Percentiles rank a stretch among this genome's conserved stretches.
phyloP scores from a whole-genome alignment of 2,329 filamentous ascomycete genomes.

The Neospermospora avenae region DNA sequence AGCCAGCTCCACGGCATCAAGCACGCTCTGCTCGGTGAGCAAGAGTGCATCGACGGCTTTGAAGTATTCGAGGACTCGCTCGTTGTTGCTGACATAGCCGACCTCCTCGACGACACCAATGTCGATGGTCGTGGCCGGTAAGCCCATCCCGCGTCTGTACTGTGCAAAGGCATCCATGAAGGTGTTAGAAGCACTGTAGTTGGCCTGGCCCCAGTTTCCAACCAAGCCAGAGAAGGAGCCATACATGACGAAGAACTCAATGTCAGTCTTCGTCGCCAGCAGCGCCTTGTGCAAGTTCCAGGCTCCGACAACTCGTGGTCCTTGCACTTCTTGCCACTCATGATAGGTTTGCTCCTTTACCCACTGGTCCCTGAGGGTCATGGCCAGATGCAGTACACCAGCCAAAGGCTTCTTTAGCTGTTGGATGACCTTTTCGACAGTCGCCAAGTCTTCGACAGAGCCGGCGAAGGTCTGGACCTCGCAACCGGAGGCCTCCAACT shows the following conservation, averaged over 20 bases:
- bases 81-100: neutral
- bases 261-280: conserved; percentile 23
- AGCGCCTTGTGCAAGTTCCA: conserved; percentile 49
- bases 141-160: conserved; percentile 21
- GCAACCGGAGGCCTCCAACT: neutral
- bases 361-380: conserved; percentile 42
- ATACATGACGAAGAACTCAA: conserved; percentile 38
- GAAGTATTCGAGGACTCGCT: neutral
- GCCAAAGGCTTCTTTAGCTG: conserved; percentile 12
- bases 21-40: conserved; percentile 6
- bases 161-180: conserved; percentile 13
- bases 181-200: conserved; percentile 12
- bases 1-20: conserved; percentile 11
- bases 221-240: conserved; percentile 34
- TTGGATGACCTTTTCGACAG: neutral
- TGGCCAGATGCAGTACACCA: conserved; percentile 32
- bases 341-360: too few relatives aligned
- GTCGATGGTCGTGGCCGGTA: conserved; percentile 26
- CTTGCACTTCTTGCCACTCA: conserved; percentile 42
- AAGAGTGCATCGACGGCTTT: neutral
- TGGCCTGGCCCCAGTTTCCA: conserved; percentile 23
- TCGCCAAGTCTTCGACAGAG: neutral
- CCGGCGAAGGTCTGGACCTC: neutral
- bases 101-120: conserved; percentile 10
- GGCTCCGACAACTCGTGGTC: conserved; percentile 50